Conservation (phyloP, 495 filamentous ascomycete species). For the Daldinia childiae region DNA sequence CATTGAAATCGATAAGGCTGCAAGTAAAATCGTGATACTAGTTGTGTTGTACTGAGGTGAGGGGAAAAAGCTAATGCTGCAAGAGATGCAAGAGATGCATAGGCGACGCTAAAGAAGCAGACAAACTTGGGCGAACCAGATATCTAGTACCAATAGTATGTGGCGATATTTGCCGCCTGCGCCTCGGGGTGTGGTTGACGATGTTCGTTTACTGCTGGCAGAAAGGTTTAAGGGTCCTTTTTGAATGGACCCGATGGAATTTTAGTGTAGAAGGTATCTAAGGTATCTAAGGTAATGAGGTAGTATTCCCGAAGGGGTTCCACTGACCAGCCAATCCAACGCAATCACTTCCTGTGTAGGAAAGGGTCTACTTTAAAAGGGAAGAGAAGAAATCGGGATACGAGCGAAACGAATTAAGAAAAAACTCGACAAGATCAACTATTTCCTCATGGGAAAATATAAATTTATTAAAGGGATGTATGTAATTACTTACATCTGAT, state of each 20-base stretch:
- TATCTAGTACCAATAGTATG: conserved; percentile 35
- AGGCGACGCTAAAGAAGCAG: conserved; percentile 31
- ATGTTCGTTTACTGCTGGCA: conserved; percentile 28
- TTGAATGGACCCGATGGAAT: conserved; percentile 29
- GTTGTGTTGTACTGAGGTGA: conserved; percentile 15
- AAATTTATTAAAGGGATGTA: too few species aligned
- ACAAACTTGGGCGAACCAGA: conserved; percentile 30
- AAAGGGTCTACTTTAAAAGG: conserved; percentile 8
- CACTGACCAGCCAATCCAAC: conserved; percentile 27
- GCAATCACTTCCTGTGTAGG: conserved; percentile 18
- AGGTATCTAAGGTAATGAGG: conserved; percentile 9
- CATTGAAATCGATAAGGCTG: conserved; percentile 37
- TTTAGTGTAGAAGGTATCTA: background rate
- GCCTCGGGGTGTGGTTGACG: conserved; percentile 29
- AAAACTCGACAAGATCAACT: background rate
- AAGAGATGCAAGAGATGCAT: conserved; percentile 44
- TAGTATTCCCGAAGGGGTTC: conserved; percentile 36
- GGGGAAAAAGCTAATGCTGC: conserved; percentile 39
- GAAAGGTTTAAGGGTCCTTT: conserved; percentile 28
- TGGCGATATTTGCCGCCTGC: conserved; percentile 44
- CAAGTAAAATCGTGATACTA: conserved; percentile 31
- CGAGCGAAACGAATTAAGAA: background rate
- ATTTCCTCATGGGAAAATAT: too few species aligned
- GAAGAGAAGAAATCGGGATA: conserved; percentile 26
- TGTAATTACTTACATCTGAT: too few species aligned